Base-by-base conservation (phyloP, 1,284 basidiomycete genomes). In the Wolfiporia cocos region DNA sequence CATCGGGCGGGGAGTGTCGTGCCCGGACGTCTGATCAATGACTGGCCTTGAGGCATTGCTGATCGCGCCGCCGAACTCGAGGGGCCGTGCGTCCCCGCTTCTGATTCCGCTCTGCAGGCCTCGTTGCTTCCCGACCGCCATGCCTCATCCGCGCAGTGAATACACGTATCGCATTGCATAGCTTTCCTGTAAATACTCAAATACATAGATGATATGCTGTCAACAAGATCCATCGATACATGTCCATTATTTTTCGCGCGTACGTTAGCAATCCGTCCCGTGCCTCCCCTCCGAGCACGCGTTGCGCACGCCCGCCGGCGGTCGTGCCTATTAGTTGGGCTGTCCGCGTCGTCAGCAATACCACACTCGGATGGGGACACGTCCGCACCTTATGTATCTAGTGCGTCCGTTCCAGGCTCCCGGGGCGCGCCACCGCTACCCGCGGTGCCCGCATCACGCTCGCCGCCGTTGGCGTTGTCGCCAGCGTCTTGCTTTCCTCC, bases 401-500 rank as follows among this genome's bases (percentile, higher is more conserved):
- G 26, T 7, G 14, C 26, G 9, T 28, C 26, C 14, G 14, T 14
- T 7, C 14, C 7, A 7, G 7, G 14, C 14, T 14, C 9, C 14
- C 26, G 26, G 14, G 26, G 7, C 7, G 26, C 26, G 26, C 9
- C 14, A 7, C 26, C 9, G 14, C 26, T 28, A 9, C 7, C 26
- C 26, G 26, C 26, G 15, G 10, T 10, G 22, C 20, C 7, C 26
- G 42, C 32, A 23, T 31, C 14, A 32, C 35, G 29, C 17, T 18
- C 32, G 36, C 43, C 20, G 46, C 48, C 3, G 43, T 29, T 15
- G 48, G 40, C n/a, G 36, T 34, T 23, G n/a, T n/a, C n/a, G 48
- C 28, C 11, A 48, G 42, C 15, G 65, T 66, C 50, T 73, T 74
- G 50, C 67, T 75, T 59, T 86, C 82, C 51, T 82, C 79, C 34